Base-by-base conservation (phyloP, 306 rosid species). In the Vachellia collinsii region DNA sequence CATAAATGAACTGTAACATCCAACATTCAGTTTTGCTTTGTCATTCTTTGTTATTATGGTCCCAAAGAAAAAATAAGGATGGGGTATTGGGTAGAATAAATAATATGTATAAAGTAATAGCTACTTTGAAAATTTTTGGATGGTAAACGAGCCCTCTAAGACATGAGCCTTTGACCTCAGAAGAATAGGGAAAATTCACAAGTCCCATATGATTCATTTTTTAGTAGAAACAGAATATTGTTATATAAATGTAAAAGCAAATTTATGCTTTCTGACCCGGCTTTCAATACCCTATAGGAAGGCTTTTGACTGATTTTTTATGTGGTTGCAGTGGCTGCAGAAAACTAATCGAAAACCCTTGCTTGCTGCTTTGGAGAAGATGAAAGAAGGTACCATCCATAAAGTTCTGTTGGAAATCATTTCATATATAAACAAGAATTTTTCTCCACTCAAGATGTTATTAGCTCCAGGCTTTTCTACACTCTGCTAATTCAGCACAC, bases 311-410 rank as follows among this genome's bases (percentile, higher is more conserved):
- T 64, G 80, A 79, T 56, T 67, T 77, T 70, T 77, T 68, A 64
- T 47, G 41, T 72, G 82, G 70, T 72, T 88, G 80, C 85, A 95
- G 99, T 93, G 99, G 99, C 75, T 95, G 83, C 85, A 85, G 81
- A 92, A 92, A 85, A 90, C 99, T 69, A 86, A 92, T 85, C 83
- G 99, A 80, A 95, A 93, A 75, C 99, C 99, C 73, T 88, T 95
- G 83, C 90, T 95, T 81, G 96, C 91, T 56, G 98, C 99, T 69
- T 83, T 95, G 88, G 99, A 95, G 93, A 95, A 93, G 85, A 95
- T 93, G 99, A 95, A 91, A 90, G 99, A 95, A 92, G 99, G 98
- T 95, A 85, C 38, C 10, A 3, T 68, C 75, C 76, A 29, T 75
- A 50, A 61, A 36, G 11, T 37, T 80, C 36, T 68, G 8, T 82